Base-by-base conservation (phyloP, 257 asterid genomes). In the Solanum gandarillasii region DNA sequence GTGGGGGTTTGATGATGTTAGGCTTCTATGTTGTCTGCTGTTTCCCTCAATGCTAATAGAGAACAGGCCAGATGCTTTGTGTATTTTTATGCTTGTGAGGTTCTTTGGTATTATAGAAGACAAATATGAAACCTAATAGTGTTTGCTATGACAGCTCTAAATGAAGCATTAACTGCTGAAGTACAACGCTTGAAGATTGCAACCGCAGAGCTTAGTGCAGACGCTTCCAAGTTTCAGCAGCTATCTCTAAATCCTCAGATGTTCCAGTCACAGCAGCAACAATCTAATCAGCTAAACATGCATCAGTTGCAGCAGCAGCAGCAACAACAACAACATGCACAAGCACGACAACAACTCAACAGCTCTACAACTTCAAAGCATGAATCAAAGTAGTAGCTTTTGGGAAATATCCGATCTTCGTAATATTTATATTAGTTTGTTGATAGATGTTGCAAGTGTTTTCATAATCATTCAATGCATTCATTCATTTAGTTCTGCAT, bases 161-260 rank as follows among this genome's bases (percentile, higher is more conserved):
- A 93, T 29, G 95, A 92, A 88, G 93, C 96, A 1, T 87, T 94
- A 86, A 88, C 92, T 25, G 93, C 90, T 1, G 96, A 94, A 88
- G 93, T 94, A 65, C 96, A 93, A 87, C 96, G 96, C 32, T 87
- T 94, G 91, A 94, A 92, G 89, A 84, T 91, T 32, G 92, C 92
- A n/a, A 88, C 93, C 41, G 82, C 91, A 29, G 97, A 93, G 86
- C 60, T 91, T 60, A 89, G 48, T 41, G 90, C 89, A 82, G 94
- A 92, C 58, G 72, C 93, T 23, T 72, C 94, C 74, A 94, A 91
- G 85, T 92, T 88, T 84, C 96, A 94, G 87, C 95, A 91, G 85
- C 91, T 92, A 76, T 89, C 95, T 2, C 86, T 93, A 78, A 92
- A 87, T 83, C 88, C 94, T 58, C 92, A 91, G 86, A 91, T 91